These are phyloP conservation scores for Solanum hybrid DNA, from an alignment of 305 asterid species.

Conservation along the genomic window DNA sequence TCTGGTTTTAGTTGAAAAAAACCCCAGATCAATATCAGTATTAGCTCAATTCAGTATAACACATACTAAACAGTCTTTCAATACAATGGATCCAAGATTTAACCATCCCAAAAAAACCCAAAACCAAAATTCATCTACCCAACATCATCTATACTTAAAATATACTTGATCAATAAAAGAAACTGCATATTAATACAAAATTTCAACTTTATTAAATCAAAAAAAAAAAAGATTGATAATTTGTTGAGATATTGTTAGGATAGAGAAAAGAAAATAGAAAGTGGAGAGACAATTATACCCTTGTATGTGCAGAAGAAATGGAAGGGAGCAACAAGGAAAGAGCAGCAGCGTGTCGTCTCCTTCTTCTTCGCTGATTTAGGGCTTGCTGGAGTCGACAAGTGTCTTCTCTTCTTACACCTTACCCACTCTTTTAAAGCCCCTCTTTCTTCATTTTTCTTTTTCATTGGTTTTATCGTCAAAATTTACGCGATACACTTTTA, in stretches of 20 bases:
- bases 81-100: not conserved
- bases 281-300: conserved; percentile 14
- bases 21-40: not conserved
- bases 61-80: not conserved
- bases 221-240: not conserved
- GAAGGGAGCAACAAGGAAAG: not conserved
- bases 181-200: not conserved
- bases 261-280: not conserved
- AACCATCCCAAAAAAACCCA: not conserved
- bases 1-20: not conserved
- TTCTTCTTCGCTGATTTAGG: conserved; percentile 10
- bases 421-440: not conserved
- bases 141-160: not conserved
- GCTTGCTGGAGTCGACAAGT: conserved; percentile 16
- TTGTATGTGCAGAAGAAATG: not conserved
- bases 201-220: not conserved
- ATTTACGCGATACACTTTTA: not conserved
- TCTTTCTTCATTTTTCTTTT: not conserved
- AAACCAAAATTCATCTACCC: not conserved
- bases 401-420: not conserved
- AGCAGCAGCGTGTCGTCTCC: conserved; percentile 13
- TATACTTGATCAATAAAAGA: not conserved
- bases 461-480: not conserved
- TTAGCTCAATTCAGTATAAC: not conserved
- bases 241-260: not conserved